Evolutionary conservation across 257 asterid species (phyloP).

Genomic region (Avicennia marina): DNA sequence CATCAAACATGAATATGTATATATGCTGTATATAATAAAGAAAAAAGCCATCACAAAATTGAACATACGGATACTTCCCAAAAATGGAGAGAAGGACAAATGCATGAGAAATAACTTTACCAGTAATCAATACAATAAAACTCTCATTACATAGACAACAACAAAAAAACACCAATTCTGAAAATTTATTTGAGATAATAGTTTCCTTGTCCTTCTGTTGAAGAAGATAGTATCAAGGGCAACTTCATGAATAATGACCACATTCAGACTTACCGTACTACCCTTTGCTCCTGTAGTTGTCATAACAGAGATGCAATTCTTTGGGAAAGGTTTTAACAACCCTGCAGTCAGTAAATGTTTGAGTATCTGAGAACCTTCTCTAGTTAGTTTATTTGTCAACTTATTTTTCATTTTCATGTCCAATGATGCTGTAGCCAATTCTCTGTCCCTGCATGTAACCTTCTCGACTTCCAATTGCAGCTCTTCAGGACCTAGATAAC

Average conservation of each 20-base stretch:
- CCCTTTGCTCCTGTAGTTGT: conserved; percentile 99
- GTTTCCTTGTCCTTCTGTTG: no score
- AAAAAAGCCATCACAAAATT: no score
- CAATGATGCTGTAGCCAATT: conserved; percentile 71
- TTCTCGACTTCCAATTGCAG: conserved; percentile 92
- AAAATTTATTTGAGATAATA: no score
- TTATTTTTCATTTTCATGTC: conserved; percentile 97
- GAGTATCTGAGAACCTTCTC: conserved; percentile 74
- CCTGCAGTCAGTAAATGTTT: conserved; percentile 75
- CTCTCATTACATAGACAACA: no score
- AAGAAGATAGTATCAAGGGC: no score
- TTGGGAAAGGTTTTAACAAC: conserved; percentile 82
- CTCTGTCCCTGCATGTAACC: conserved; percentile 62
- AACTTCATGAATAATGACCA: conserved; percentile 6
- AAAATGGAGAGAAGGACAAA: no score
- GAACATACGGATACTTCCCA: no score
- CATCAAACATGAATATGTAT: background rate
- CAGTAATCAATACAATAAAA: no score
- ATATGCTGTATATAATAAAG: no score
- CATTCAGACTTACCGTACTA: conserved; percentile 66
- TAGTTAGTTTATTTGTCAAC: conserved; percentile 52
- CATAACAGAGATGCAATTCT: conserved; percentile 93
- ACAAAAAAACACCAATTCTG: no score
- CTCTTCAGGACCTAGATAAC: conserved; percentile 69
- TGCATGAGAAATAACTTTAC: no score